These are phyloP conservation scores for Lasiosphaeria miniovina DNA, from an alignment of 495 filamentous ascomycete genomes.

Conservation along the genomic window DNA sequence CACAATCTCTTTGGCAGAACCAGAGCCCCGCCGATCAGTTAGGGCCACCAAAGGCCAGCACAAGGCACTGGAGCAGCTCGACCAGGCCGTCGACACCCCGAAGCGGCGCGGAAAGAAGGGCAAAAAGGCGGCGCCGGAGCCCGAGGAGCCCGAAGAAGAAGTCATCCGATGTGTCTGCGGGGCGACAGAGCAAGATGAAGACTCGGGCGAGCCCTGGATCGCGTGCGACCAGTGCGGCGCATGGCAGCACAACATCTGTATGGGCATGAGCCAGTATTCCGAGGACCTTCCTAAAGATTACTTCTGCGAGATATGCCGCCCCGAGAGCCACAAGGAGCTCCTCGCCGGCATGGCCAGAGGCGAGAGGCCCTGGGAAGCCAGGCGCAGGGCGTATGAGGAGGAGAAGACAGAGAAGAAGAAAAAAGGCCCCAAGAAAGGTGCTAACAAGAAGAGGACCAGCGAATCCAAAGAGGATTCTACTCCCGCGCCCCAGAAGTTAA, in stretches of 20 bases:
- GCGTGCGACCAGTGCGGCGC: constrained; percentile 85
- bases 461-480: constrained; percentile 45
- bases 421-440: constrained; percentile 44
- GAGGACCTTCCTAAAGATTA: constrained; percentile 74
- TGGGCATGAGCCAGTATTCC: constrained; percentile 76
- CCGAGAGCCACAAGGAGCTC: constrained; percentile 73
- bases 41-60: constrained; percentile 95
- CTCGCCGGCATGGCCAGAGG: constrained; percentile 70
- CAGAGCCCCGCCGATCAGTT: constrained; percentile 88
- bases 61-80: constrained; percentile 73
- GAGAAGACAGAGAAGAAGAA: constrained; percentile 40
- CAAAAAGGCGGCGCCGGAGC: constrained; percentile 51
- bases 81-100: constrained; percentile 56
- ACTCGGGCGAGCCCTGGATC: constrained; percentile 80
- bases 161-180: constrained; percentile 94
- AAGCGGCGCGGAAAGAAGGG: constrained; percentile 61
- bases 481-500: constrained; percentile 37
- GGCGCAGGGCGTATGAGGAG: constrained; percentile 53
- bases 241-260: constrained; percentile 97
- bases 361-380: constrained; percentile 81
- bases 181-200: constrained; percentile 76
- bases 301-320: constrained; percentile 85
- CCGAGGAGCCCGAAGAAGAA: constrained; percentile 60
- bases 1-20: constrained; percentile 34
- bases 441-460: constrained; percentile 45